These are phyloP conservation scores for Fusarium odoratissimum DNA, from an alignment of 2,329 filamentous ascomycete genomes.

Conservation along the genomic window DNA sequence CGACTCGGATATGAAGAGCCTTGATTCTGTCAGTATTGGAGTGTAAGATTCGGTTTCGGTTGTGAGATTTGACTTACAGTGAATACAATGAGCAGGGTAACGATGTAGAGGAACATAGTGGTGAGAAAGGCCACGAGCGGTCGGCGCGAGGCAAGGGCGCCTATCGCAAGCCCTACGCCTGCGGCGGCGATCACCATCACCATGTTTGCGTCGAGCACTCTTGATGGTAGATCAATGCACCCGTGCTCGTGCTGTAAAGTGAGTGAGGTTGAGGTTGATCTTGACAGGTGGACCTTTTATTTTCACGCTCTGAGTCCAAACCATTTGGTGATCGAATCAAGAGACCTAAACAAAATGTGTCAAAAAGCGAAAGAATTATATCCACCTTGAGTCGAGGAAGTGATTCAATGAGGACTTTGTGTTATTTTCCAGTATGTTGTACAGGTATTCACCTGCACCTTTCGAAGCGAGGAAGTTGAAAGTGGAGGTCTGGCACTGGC, in stretches of 20 bases:
- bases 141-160: background rate
- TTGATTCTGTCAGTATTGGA: conserved; percentile 24
- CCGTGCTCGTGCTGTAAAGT: background rate
- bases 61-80: conserved; percentile 41
- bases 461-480: background rate
- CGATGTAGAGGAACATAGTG: conserved; percentile 33
- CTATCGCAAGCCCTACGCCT: background rate
- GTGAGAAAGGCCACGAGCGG: conserved; percentile 25
- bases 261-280: background rate
- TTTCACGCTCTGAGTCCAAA: background rate
- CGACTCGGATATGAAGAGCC: conserved; percentile 49
- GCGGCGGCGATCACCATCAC: background rate
- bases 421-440: too few relatives aligned
- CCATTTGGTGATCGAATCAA: background rate
- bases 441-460: too few relatives aligned
- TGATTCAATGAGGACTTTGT: background rate
- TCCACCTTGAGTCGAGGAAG: background rate
- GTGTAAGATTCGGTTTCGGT: background rate
- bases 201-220: background rate
- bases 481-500: background rate
- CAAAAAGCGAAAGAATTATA: background rate
- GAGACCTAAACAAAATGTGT: background rate
- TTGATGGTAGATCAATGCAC: background rate
- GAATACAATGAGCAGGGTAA: conserved; percentile 45
- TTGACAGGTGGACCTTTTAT: background rate